Base-by-base conservation (phyloP, 768 basidiomycete species). In the Lepiota subincarnata region DNA sequence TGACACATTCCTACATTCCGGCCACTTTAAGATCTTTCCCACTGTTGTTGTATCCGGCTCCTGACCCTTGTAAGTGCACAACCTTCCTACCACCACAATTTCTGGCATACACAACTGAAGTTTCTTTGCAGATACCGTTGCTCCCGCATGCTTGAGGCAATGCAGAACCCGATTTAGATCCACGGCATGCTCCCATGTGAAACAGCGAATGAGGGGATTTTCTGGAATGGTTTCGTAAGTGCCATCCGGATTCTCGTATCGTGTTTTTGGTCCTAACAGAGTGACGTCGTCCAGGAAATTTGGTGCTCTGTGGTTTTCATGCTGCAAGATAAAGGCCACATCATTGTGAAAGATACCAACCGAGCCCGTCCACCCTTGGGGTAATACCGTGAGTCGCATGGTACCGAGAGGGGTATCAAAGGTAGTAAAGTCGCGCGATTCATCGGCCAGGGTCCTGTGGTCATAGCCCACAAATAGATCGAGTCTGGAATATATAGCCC, bases 361-460 rank as follows among this genome's bases (percentile, higher is more conserved):
- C 0, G 62, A 69, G 20, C 77, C 76, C 0, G 75, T 75, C 38
- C 62, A 73, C 1, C 76, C 78, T 56, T 67, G 71, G 0, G 71
- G 74, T 0, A 79, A 40, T 0, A 61, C 64, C 0, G 67, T 70
- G 0, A 77, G 60, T 0, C 64, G 62, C 0, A 72, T 49, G 0
- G 65, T 57, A 1, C 73, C 71, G 2, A 72, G 56, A 0, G 71
- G 74, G 0, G 68, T 73, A 50, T 67, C 62, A 53, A 77, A 78
- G 0, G 70, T 68, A 0, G 74, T 77, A 6, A 71, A 64, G 57
- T 59, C 69, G n/a, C 49, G 58, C 55, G 41, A 65, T 39, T 51
- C 5, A 37, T 59, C 18, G 57, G 64, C 46, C 10, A 66, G 14
- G 37, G 52, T 44, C 57, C 68, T 24, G 6, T 64, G 66, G 48